A percentile compares a stretch with the other conserved stretches of the same genome.
These are phyloP conservation scores for Penicillium dipodomyicola DNA, from an alignment of 495 filamentous ascomycete genomes.

Conservation along the genomic window DNA sequence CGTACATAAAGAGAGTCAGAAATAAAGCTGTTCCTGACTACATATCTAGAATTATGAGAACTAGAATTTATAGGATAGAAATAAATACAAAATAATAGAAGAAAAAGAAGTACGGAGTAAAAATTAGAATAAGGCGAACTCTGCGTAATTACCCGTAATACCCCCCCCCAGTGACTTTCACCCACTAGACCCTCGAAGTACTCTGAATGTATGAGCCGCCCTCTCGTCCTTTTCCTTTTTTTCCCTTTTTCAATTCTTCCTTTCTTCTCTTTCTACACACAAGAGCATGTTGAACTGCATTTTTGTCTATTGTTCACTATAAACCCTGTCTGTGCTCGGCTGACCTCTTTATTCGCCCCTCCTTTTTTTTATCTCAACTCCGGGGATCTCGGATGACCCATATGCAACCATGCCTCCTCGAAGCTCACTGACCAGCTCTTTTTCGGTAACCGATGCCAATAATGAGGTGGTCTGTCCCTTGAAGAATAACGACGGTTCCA, in stretches of 20 bases:
- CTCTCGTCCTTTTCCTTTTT: slow-evolving; percentile 15
- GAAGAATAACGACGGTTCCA: slow-evolving; percentile 93
- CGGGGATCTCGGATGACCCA: slow-evolving; percentile 22
- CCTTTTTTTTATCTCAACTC: slow-evolving; percentile 5
- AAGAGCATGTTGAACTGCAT: slow-evolving; percentile 15
- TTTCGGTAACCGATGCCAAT: slow-evolving; percentile 85
- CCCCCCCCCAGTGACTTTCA: slow-evolving; percentile 7
- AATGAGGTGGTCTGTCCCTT: slow-evolving; percentile 97
- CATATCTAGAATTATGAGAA: background rate
- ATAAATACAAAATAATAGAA: background rate
- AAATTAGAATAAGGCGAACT: slow-evolving; percentile 3
- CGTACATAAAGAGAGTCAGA: background rate
- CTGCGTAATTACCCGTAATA: slow-evolving; percentile 22
- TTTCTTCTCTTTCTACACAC: slow-evolving; percentile 19
- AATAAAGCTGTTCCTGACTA: background rate
- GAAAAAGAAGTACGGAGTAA: background rate
- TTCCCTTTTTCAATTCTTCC: slow-evolving; percentile 11
- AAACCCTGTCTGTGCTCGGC: slow-evolving; percentile 8
- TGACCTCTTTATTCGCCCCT: slow-evolving; percentile 7
- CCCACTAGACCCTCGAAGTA: slow-evolving; percentile 11
- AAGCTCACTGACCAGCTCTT: slow-evolving; percentile 82
- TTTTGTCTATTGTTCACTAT: slow-evolving; percentile 12
- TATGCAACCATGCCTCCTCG: slow-evolving; percentile 77
- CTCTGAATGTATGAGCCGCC: slow-evolving; percentile 21
- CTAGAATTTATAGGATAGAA: background rate